These are phyloP conservation scores for Vitis vinifera DNA, from an alignment of 164 flowering plant genomes.

Conservation along the genomic window ASM3070453v1 NC_081807.1:4055001-4055500, in stretches of 20 bases:
- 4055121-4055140: too few relatives aligned
- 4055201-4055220: too few relatives aligned
- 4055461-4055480: slow-evolving; percentile 61
- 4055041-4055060: too few relatives aligned
- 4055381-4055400: neutral
- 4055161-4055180: too few relatives aligned
- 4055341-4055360: slow-evolving; percentile 6
- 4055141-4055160: too few relatives aligned
- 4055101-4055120: too few relatives aligned
- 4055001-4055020: too few relatives aligned
- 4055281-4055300: slow-evolving; percentile 96
- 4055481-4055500: slow-evolving; percentile 89
- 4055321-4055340: slow-evolving; percentile 83
- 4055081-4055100: too few relatives aligned
- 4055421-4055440: neutral
- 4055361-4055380: neutral
- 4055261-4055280: neutral
- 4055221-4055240: too few relatives aligned
- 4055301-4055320: slow-evolving; percentile 87
- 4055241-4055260: neutral
- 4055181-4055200: too few relatives aligned
- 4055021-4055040: too few relatives aligned
- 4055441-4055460: neutral
- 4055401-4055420: neutral
- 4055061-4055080: too few relatives aligned